Conservation (phyloP, 2,329 filamentous ascomycete genomes). For the Fusarium sp. region DNA sequence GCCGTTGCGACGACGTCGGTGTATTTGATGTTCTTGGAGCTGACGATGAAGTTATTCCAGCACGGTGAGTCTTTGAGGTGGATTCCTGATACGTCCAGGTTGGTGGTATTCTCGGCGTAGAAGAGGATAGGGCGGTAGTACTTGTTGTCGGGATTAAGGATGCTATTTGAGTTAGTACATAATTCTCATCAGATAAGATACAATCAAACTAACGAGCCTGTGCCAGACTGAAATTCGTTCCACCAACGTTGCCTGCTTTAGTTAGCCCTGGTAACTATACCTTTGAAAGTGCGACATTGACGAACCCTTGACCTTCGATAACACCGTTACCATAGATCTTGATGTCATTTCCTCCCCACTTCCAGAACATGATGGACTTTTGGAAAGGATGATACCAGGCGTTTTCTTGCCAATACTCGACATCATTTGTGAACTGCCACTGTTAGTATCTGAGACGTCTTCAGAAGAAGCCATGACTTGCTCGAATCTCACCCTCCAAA, state of each 20-base stretch:
- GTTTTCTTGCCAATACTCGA: too few relatives aligned
- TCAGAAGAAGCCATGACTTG: too few relatives aligned
- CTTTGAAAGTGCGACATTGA: too few relatives aligned
- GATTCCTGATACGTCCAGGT: slow-evolving; percentile 43
- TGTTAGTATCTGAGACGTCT: too few relatives aligned
- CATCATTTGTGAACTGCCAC: too few relatives aligned
- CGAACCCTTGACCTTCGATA: neutral
- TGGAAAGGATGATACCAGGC: slow-evolving; percentile 9
- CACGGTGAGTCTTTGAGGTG: slow-evolving; percentile 47
- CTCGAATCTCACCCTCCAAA: too few relatives aligned
- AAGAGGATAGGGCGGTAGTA: slow-evolving; percentile 46
- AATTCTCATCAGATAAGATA: too few relatives aligned
- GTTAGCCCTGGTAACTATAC: too few relatives aligned
- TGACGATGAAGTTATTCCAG: slow-evolving; percentile 48
- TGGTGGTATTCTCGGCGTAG: slow-evolving; percentile 47
- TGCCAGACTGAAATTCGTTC: slow-evolving; percentile 43
- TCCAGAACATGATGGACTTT: slow-evolving; percentile 48
- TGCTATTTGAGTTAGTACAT: slow-evolving; percentile 16
- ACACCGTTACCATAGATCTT: slow-evolving; percentile 45
- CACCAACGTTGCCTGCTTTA: slow-evolving; percentile 40
- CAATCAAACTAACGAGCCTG: slow-evolving; percentile 1
- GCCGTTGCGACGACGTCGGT: slow-evolving; percentile 23
- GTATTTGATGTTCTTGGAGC: slow-evolving; percentile 43
- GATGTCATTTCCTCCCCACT: slow-evolving; percentile 43
- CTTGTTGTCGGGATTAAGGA: slow-evolving; percentile 39